These are phyloP conservation scores for Citrus hindsii DNA, from an alignment of 345 rosid genomes.

Conservation along the genomic window DNA sequence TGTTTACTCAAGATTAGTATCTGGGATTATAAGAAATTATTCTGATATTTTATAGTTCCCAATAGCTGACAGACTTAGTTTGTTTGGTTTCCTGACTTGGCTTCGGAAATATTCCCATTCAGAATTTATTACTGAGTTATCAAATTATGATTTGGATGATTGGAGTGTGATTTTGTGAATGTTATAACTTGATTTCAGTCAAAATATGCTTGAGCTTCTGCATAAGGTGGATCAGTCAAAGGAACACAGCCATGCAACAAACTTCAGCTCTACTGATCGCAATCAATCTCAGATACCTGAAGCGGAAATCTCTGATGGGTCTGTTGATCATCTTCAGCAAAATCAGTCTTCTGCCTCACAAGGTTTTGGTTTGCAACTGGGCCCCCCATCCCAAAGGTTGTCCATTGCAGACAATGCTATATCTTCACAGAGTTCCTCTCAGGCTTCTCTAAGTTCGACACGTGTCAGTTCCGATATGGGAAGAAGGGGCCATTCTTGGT, in stretches of 20 bases:
- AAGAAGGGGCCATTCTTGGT: slow-evolving; percentile 37
- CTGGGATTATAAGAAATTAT: background rate
- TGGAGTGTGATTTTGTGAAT: slow-evolving; percentile 11
- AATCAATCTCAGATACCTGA: slow-evolving; percentile 46
- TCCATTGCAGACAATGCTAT: slow-evolving; percentile 29
- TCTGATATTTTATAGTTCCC: background rate
- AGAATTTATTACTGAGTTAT: background rate
- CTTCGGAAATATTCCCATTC: background rate
- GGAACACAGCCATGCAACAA: slow-evolving; percentile 42
- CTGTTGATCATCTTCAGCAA: slow-evolving; percentile 49
- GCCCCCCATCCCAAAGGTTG: slow-evolving; percentile 71
- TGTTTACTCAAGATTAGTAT: background rate
- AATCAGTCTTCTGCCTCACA: slow-evolving; percentile 60
- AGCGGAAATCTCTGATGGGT: slow-evolving; percentile 49
- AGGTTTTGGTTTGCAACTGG: slow-evolving; percentile 77
- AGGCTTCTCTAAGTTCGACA: slow-evolving; percentile 27
- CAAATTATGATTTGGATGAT: background rate
- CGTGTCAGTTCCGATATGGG: slow-evolving; percentile 35
- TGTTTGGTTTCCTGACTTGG: background rate
- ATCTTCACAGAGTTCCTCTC: slow-evolving; percentile 39
- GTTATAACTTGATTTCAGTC: slow-evolving; percentile 39
- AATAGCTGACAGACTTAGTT: background rate
- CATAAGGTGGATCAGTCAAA: slow-evolving; percentile 75
- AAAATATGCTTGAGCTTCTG: slow-evolving; percentile 90
- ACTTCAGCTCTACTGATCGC: slow-evolving; percentile 40